Conservation (phyloP, 306 rosid species). For the Quercus glauca region DNA sequence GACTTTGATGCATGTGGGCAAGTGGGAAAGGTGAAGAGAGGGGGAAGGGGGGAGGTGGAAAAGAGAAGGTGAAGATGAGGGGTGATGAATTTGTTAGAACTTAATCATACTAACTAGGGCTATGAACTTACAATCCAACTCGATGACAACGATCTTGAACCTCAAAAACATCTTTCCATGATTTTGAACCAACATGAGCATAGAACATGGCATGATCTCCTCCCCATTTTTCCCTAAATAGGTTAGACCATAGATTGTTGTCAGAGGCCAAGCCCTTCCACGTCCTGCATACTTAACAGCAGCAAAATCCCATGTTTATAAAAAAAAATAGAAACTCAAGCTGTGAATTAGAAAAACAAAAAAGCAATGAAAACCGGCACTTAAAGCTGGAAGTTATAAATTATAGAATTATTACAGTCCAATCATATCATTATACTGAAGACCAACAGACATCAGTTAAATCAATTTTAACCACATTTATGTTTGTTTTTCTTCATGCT, state of each 20-base stretch:
- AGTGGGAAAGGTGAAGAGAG: not conserved
- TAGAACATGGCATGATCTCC: slow-evolving; percentile 50
- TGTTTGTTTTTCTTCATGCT: not conserved
- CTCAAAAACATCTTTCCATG: slow-evolving; percentile 63
- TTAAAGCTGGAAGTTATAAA: not conserved
- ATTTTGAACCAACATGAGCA: slow-evolving; percentile 48
- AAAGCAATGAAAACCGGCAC: not conserved
- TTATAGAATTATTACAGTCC: too few species aligned
- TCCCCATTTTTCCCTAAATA: slow-evolving; percentile 83
- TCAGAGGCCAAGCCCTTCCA: slow-evolving; percentile 66
- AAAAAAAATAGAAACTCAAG: not conserved
- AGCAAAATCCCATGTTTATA: slow-evolving; percentile 11
- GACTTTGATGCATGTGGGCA: not conserved
- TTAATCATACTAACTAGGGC: not conserved
- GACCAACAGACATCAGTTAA: not conserved
- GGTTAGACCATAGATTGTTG: slow-evolving; percentile 54
- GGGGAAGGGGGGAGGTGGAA: not conserved
- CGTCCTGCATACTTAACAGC: slow-evolving; percentile 54
- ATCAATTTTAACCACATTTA: not conserved
- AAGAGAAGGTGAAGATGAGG: not conserved
- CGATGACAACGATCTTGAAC: slow-evolving; percentile 71
- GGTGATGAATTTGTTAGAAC: not conserved
- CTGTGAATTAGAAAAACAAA: not conserved
- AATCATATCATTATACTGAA: too few species aligned
- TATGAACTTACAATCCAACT: slow-evolving; percentile 59